Evolutionary conservation across 1,139 yeast species (phyloP), one percentile per base, ranked within the genome.

Genomic region (Diutina neorugosa): DNA sequence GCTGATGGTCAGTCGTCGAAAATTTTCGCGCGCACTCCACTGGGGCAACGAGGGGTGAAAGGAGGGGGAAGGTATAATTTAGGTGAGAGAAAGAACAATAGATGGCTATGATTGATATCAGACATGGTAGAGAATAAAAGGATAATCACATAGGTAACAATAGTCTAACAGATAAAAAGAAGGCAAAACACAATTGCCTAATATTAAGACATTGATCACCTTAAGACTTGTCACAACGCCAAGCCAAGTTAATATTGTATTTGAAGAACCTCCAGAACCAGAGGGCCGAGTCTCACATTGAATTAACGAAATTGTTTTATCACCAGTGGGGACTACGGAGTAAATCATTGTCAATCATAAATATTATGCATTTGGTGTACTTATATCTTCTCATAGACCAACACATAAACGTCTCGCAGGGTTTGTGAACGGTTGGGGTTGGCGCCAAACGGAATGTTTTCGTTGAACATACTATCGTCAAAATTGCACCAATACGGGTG

Each of bases 401-500:
- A 67, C n/a, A 85, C 87, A 63, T 85, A 86, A 3, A 82, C 91
- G 59, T 84, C 88, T 51, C 77, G 73, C 52, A 84, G 78, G 12
- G 71, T 16, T 69, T 69, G 52, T 68, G 51, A 27, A 63, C 70
- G 37, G 67, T 68, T n/a, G 63, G 63, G 19, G 60, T 61, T 60
- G 53, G 69, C 69, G 12, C 85, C 84, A 59, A 80, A 81, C 19
- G 70, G 69, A 14, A 72, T 58, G 52, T 74, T 71, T 8, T 72
- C 71, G 54, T 76, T 76, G 1, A 83, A 82, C 49, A 69, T 67
- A 55, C 81, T 89, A 64, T 86, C 94, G 62, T 86, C 93, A 65
- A 85, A 86, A 56, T 78, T 76, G 62, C 85, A 82, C 93, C 93
- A 85, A 54, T 61, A 64, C 8, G 71, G 71, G 43, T 62, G 58